Evolutionary conservation across 106 monocot genomes (phyloP), one percentile per base, ranked within the genome.

Genomic region (Dendrobium officinale): DNA sequence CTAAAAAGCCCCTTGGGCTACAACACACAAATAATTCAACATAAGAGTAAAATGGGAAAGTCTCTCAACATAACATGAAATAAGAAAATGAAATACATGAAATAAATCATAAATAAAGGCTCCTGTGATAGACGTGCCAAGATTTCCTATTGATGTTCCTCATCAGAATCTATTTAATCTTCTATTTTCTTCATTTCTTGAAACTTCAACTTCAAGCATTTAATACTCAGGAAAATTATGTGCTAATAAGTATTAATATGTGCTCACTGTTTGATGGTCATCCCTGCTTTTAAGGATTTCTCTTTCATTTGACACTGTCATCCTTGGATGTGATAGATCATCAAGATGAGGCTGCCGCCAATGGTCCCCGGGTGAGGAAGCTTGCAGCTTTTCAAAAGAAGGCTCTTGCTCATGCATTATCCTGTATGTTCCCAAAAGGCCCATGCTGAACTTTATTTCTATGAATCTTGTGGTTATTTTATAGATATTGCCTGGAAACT

Each of bases 401-500:
- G 83, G 97, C 92, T 49, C 92, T 94, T 78, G 77, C 80, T 40
- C 97, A 94, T 80, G 97, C 97, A 51, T 77, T 97, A 37, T 97
- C 97, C 43, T 97, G 97, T 97, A 87, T 73, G 92, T 82, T 44
- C 13, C n/a, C 22, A 29, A 2, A 76, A 76, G 33, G 15, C 74
- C 42, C 74, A 44, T 16, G 31, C 16, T 15, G 70, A 70, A 33
- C 31, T 70, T 37, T 33, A 37, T 70, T 61, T 61, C 13, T 70
- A 70, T 16, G 70, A 70, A 33, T 1, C 31, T 37, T 70, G 33
- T 70, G 37, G 10, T 16, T 70, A 66, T 7, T 9, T 66, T 66
- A 66, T 24, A 26, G 64, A 66, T 66, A 66, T 66, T 66, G 10
- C n/a, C 6, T 66, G 5, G 64, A 26, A 66, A 22, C 51, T 24